phyloP scores from a whole-genome alignment of 257 asterid genomes.

The Gentiana straminea region DNA sequence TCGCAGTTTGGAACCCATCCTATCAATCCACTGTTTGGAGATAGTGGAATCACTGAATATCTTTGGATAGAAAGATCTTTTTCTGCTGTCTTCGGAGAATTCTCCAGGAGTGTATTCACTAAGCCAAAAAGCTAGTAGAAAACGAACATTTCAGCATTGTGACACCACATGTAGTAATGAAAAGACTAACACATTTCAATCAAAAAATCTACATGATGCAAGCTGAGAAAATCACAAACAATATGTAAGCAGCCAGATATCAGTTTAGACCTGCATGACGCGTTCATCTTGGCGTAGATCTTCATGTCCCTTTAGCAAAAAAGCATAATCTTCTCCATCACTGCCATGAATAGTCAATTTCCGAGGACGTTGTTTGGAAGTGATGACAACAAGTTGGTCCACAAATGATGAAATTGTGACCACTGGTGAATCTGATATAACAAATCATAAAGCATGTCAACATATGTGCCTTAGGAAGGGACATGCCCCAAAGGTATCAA shows the following conservation, averaged over 20 bases:
- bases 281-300: conserved; percentile 99
- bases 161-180: no score
- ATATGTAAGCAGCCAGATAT: conserved; percentile 3
- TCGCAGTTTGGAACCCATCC: conserved; percentile 99
- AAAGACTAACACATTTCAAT: no score
- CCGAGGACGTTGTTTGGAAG: conserved; percentile 98
- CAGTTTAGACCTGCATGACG: conserved; percentile 82
- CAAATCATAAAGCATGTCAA: conserved; percentile 4
- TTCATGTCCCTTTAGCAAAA: conserved; percentile 94
- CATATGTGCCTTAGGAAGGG: no score
- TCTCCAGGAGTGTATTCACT: conserved; percentile 81
- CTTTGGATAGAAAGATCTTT: conserved; percentile 93
- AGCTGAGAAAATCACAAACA: background rate
- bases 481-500: no score
- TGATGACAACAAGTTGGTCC: conserved; percentile 94
- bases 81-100: conserved; percentile 89
- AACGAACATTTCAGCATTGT: conserved; percentile 9
- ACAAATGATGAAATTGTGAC: conserved; percentile 91
- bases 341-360: conserved; percentile 92
- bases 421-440: conserved; percentile 66
- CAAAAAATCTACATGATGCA: background rate
- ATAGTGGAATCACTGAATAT: conserved; percentile 88
- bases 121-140: conserved; percentile 80
- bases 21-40: conserved; percentile 95
- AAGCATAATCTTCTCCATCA: conserved; percentile 95